Base-by-base conservation (phyloP, 2,329 filamentous ascomycete genomes). In the Didymosphaeria variabile region DNA sequence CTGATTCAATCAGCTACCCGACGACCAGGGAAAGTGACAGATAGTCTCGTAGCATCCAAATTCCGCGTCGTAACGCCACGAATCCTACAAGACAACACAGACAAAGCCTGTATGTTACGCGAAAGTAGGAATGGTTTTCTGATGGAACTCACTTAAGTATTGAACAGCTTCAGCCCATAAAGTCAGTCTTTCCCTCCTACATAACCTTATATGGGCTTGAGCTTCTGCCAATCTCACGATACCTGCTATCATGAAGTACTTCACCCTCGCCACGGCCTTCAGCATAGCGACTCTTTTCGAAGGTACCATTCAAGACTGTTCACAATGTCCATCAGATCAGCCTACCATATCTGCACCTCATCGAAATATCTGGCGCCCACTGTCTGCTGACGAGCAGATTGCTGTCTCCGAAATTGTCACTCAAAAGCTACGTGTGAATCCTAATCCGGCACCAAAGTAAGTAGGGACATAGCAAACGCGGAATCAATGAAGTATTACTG, bases 301-400 rank as follows among this genome's bases (percentile, higher is more conserved):
- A n/a, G 12, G 5, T 12, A 38, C 51, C 3, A 32, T 53, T 13
- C 50, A 56, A 34, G 45, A 50, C 21, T 38, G 46, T 36, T 15
- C 38, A 34, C 32, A 60, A 46, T 60, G 51, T 45, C 36, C 54
- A 45, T 45, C 51, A 3, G 51, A 51, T 13, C 55, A 58, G 21
- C 55, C 50, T 10, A 52, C 49, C 32, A 51, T 17, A n/a, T 40
- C 34, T 45, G 57, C 61, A 26, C 55, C 57, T 17, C 54, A 50
- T 31, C 46, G 26, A n/a, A 63, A 63, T 29, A 23, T 63, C 9
- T 63, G 61, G 61, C 49, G 29, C 3, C 44, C 45, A 38, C 42
- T 63, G 15, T 57, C 61, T 7, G 44, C 49, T 7, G 26, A 60
- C 15, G 61, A 63, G 45, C 10, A 56, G 5, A 23, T 19, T 9